Evolutionary conservation across 495 filamentous ascomycete species (phyloP).

Genomic region (Trichoderma virens): DNA sequence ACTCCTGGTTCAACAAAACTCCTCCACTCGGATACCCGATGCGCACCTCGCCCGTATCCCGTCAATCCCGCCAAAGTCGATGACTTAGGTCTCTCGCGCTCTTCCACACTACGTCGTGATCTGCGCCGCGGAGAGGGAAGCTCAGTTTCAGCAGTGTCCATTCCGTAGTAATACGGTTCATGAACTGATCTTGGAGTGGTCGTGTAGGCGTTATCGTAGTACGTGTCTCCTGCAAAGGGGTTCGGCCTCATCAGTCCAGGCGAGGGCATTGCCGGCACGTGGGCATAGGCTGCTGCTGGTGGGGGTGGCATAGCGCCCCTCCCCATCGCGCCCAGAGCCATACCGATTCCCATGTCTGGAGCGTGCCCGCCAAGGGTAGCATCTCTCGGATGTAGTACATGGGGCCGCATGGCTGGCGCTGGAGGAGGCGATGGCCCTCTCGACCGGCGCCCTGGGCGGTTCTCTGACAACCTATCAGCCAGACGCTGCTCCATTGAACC

Average conservation of each 20-base stretch:
- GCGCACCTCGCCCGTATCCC: conserved; percentile 36
- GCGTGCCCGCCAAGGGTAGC: neutral
- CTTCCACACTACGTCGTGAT: conserved; percentile 9
- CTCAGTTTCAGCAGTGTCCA: conserved; percentile 15
- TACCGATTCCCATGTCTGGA: conserved; percentile 13
- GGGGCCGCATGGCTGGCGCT: conserved; percentile 18
- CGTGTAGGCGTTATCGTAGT: conserved; percentile 22
- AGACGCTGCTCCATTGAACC: conserved; percentile 23
- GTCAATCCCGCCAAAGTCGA: conserved; percentile 39
- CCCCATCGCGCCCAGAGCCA: conserved; percentile 23
- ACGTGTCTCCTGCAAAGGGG: neutral
- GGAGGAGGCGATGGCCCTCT: conserved; percentile 20
- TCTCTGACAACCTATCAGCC: conserved; percentile 31
- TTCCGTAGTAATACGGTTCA: conserved; percentile 15
- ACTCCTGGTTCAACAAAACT: conserved; percentile 35
- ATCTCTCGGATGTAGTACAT: neutral
- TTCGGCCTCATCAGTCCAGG: conserved; percentile 23
- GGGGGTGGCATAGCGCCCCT: conserved; percentile 20
- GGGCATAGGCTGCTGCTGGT: conserved; percentile 15
- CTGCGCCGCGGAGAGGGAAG: conserved; percentile 11
- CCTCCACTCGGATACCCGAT: conserved; percentile 40
- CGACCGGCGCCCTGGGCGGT: conserved; percentile 16
- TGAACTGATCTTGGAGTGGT: conserved; percentile 4
- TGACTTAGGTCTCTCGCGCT: conserved; percentile 24
- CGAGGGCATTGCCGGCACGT: conserved; percentile 30